Conservation (phyloP, 2,329 filamentous ascomycete species). For the Alternaria sp. region DNA sequence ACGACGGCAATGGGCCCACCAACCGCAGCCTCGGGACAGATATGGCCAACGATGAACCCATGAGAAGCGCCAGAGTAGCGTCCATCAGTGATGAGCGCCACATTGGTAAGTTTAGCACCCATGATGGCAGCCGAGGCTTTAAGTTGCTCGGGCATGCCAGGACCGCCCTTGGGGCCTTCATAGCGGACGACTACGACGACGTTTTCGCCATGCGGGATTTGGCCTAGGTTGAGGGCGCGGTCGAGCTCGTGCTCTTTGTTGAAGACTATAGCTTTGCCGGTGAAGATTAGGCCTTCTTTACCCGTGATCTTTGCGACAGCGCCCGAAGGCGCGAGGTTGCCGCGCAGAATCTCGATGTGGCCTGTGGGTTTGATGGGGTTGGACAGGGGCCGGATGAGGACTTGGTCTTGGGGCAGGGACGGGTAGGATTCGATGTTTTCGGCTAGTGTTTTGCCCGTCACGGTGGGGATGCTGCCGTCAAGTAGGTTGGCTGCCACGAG, state of each 20-base stretch:
- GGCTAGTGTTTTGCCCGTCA: slow-evolving; percentile 83
- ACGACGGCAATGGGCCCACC: slow-evolving; percentile 90
- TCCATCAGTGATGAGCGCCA: slow-evolving; percentile 91
- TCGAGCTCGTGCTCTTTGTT: slow-evolving; percentile 84
- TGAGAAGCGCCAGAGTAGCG: slow-evolving; percentile 87
- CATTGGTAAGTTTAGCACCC: slow-evolving; percentile 85
- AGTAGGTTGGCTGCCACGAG: slow-evolving; percentile 78
- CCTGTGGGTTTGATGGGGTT: slow-evolving; percentile 87
- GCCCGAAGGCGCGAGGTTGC: slow-evolving; percentile 86
- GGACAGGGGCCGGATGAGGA: slow-evolving; percentile 79
- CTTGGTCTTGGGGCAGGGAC: slow-evolving; percentile 76
- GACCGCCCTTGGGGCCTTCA: slow-evolving; percentile 90
- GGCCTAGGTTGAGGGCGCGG: slow-evolving; percentile 72
- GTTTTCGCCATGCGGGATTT: slow-evolving; percentile 77
- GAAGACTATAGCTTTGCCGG: slow-evolving; percentile 81
- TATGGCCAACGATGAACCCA: slow-evolving; percentile 92
- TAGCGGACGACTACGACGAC: slow-evolving; percentile 90
- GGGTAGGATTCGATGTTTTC: slow-evolving; percentile 82
- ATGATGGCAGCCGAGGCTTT: slow-evolving; percentile 89
- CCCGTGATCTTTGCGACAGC: slow-evolving; percentile 96
- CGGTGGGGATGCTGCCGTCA: slow-evolving; percentile 78
- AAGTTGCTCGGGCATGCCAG: slow-evolving; percentile 95
- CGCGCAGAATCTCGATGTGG: slow-evolving; percentile 85
- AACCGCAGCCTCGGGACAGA: slow-evolving; percentile 86
- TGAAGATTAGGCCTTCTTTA: slow-evolving; percentile 86